Percentiles rank a stretch among this genome's conserved stretches.
Evolutionary conservation across 192 early-diverging fungal genomes (phyloP).

Genomic region (Paraglomus brasilianum): DNA sequence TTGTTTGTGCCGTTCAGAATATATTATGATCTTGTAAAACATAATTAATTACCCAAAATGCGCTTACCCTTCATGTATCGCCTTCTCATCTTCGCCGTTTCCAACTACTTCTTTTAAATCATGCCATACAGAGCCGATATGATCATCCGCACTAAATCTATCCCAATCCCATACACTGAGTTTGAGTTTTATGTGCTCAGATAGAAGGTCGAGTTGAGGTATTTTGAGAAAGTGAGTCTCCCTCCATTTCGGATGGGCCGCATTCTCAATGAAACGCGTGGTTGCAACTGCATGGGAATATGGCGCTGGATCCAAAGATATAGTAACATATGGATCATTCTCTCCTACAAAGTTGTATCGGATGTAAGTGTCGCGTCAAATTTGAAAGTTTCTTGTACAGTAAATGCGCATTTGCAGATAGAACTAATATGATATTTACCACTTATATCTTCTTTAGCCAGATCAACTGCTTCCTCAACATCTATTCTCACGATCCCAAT

Average conservation of each 20-base stretch:
- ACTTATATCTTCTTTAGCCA: constrained; percentile 6
- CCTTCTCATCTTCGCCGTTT: neutral
- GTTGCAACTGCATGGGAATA: neutral
- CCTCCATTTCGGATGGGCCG: constrained; percentile 9
- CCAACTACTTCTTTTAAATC: constrained; percentile 16
- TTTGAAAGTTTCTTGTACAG: neutral
- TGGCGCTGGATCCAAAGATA: constrained; percentile 15
- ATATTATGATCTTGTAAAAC: no score
- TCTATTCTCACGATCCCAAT: constrained; percentile 25
- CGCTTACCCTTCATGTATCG: constrained; percentile 20
- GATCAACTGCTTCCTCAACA: constrained; percentile 17
- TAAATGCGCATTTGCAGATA: neutral
- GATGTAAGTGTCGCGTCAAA: neutral
- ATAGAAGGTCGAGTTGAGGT: constrained; percentile 18
- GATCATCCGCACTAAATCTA: constrained; percentile 21
- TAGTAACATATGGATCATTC: constrained; percentile 25
- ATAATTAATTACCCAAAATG: neutral
- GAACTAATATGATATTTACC: neutral
- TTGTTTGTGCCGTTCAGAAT: no score
- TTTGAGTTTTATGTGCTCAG: constrained; percentile 23
- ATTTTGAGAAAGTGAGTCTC: constrained; percentile 25
- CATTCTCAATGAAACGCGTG: constrained; percentile 22
- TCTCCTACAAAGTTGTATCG: constrained; percentile 7
- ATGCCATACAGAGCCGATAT: constrained; percentile 17
- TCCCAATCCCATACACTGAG: constrained; percentile 27